Evolutionary conservation across 208 protist genomes (phyloP), one percentile per base, ranked within the genome.

Genomic region (Leishmania turanica): DNA sequence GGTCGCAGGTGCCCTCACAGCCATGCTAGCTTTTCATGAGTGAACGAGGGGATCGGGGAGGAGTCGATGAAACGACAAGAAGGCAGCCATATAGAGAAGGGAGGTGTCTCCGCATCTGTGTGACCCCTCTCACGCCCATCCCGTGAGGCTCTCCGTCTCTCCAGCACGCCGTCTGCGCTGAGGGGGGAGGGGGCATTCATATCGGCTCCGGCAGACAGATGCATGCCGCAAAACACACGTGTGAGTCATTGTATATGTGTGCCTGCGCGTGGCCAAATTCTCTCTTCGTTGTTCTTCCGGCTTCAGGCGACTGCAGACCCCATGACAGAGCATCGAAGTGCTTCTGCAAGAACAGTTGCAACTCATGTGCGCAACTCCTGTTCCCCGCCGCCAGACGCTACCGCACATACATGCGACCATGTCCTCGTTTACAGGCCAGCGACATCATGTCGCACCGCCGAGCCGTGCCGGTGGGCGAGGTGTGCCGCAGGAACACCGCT

Each of bases 401-500:
- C 65, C 17, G 19, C 19, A n/a, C 19, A 71, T 21, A 13, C 19
- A 71, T 7, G 40, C 65, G 11, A 11, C 17, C 19, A 24, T 7
- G 37, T 27, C 68, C 42, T 42, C 42, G 11, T 3, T 6, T 24
- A 51, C 42, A 37, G 15, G 42, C 24, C 21, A 34, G 24, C 68
- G 40, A 53, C 24, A 60, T 60, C 71, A 75, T 47, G 21, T 11
- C 56, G 1, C 24, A 8, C 51, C 42, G 31, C 72, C n/a, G 51
- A 54, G 73, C 37, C 53, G 13, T 64, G 73, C 73, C 6, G 15
- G 19, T 77, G 51, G 19, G 0, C 87, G 87, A 4, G 42, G 4
- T 17, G 82, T 76, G 13, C 93, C 93, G 64, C 93, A 96, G 11
- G 75, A 31, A 77, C 93, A 96, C 9, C 70, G 54, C 64, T 84